Percentiles rank a stretch among this genome's conserved stretches.
phyloP scores from a whole-genome alignment of 2,329 filamentous ascomycete species.

The Eutypella sp. region DNA sequence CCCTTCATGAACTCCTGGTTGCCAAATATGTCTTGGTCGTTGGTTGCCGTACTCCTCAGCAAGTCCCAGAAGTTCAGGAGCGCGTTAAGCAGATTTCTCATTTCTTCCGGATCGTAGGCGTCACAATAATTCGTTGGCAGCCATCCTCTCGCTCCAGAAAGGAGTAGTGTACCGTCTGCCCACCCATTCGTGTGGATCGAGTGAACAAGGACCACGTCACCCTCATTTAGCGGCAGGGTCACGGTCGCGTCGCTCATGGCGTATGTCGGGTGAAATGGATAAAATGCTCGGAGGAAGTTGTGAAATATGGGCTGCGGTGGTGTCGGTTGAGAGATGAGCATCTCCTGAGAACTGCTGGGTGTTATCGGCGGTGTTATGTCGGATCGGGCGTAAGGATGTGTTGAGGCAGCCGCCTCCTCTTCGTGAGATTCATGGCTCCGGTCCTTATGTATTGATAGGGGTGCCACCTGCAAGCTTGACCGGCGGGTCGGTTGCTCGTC shows the following conservation, averaged over 20 bases:
- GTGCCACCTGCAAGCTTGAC: constrained; percentile 58
- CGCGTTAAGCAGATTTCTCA: constrained; percentile 79
- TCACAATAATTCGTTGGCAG: constrained; percentile 98
- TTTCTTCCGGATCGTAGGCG: constrained; percentile 82
- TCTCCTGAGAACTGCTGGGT: constrained; percentile 63
- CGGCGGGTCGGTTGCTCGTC: constrained; percentile 41
- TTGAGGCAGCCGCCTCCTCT: constrained; percentile 21
- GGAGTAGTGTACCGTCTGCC: constrained; percentile 89
- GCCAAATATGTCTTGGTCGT: constrained; percentile 72
- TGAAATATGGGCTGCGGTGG: constrained; percentile 66
- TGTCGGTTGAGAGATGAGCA: constrained; percentile 38
- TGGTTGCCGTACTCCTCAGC: constrained; percentile 70
- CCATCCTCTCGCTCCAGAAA: constrained; percentile 86
- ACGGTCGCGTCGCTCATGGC: constrained; percentile 78
- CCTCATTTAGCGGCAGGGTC: constrained; percentile 81
- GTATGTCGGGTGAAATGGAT: constrained; percentile 79
- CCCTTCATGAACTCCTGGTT: constrained; percentile 94
- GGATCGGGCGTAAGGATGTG: constrained; percentile 41
- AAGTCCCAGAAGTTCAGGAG: constrained; percentile 91
- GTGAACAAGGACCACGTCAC: constrained; percentile 89
- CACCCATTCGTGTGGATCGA: constrained; percentile 97
- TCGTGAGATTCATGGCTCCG: constrained; percentile 22
- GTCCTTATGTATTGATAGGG: constrained; percentile 48
- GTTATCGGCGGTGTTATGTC: constrained; percentile 77
- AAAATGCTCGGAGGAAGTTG: constrained; percentile 92